These are phyloP conservation scores for Hemileccinum rubropunctum DNA, from an alignment of 768 basidiomycete genomes.

Conservation along the genomic window DNA sequence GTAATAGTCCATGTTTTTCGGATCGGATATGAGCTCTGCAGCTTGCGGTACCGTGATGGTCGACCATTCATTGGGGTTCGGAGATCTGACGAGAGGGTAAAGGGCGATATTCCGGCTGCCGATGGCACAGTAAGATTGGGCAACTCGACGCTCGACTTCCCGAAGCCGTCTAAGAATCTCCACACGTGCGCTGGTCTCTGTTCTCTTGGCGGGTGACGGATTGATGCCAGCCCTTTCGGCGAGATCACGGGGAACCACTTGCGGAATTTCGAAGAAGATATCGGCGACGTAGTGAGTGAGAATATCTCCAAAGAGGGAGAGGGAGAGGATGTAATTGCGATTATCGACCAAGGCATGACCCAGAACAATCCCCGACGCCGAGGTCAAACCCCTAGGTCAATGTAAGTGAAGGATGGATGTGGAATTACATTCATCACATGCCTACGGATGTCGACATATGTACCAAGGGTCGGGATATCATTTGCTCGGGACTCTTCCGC, in stretches of 20 bases:
- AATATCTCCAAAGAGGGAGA: conserved; percentile 47
- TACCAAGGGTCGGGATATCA: conserved; percentile 36
- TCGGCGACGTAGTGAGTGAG: conserved; percentile 50
- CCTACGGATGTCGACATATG: conserved; percentile 55
- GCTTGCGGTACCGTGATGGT: conserved; percentile 54
- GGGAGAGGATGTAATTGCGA: conserved; percentile 27
- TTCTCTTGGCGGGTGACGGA: conserved; percentile 25
- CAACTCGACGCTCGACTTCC: conserved; percentile 46
- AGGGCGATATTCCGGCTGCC: conserved; percentile 25
- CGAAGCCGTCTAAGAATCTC: conserved; percentile 61
- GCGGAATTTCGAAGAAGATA: conserved; percentile 58
- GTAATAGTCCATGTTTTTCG: conserved; percentile 26
- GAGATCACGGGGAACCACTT: conserved; percentile 47
- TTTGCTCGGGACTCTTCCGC: conserved; percentile 9
- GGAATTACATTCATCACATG: conserved; percentile 21
- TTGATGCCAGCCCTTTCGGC: conserved; percentile 46
- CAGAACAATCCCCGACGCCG: conserved; percentile 27
- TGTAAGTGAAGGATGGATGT: conserved; percentile 6
- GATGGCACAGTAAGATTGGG: conserved; percentile 39
- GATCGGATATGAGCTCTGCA: conserved; percentile 40
- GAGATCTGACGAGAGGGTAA: conserved; percentile 46
- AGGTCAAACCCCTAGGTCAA: conserved; percentile 16
- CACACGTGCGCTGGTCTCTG: conserved; percentile 57
- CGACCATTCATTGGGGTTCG: conserved; percentile 51
- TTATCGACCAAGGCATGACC: conserved; percentile 32